phyloP scores from a whole-genome alignment of 1,139 yeast species.

The Yamadazyma friedrichii region DNA sequence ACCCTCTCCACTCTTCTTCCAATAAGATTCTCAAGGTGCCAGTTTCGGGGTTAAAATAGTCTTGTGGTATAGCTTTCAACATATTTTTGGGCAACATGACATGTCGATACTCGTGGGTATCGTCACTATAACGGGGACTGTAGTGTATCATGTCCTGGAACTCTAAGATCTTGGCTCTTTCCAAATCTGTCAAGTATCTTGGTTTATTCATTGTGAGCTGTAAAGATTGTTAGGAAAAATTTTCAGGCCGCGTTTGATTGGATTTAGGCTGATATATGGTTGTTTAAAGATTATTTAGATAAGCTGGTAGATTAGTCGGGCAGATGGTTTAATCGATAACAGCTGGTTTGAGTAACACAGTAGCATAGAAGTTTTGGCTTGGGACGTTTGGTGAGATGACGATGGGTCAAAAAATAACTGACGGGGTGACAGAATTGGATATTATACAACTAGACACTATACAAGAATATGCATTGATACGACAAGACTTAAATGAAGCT shows the following conservation, averaged over 20 bases:
- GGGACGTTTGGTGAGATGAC: too few species aligned
- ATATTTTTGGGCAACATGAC: constrained; percentile 96
- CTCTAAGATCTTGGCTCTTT: constrained; percentile 82
- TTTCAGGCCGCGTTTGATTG: constrained; percentile 5
- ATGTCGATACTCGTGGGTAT: constrained; percentile 82
- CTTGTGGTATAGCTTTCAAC: constrained; percentile 94
- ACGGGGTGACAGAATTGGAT: neutral
- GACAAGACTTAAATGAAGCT: neutral
- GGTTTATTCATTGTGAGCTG: constrained; percentile 39
- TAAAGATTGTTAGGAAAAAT: neutral
- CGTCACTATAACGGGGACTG: constrained; percentile 89
- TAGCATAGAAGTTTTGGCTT: too few species aligned
- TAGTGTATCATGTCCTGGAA: constrained; percentile 94
- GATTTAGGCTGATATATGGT: neutral
- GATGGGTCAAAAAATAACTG: too few species aligned
- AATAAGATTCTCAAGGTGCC: constrained; percentile 87
- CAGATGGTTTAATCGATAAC: too few species aligned
- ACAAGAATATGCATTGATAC: neutral
- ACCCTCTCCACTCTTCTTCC: constrained; percentile 98
- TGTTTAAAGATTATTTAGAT: too few species aligned
- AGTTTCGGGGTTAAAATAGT: constrained; percentile 91
- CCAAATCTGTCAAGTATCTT: constrained; percentile 77
- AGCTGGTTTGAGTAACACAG: too few species aligned
- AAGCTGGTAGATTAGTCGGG: too few species aligned
- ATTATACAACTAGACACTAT: neutral